Evolutionary conservation across 805 yeast species (phyloP), one percentile per base, ranked within the genome.

Genomic region (Diddensiella santjacobensis): DNA sequence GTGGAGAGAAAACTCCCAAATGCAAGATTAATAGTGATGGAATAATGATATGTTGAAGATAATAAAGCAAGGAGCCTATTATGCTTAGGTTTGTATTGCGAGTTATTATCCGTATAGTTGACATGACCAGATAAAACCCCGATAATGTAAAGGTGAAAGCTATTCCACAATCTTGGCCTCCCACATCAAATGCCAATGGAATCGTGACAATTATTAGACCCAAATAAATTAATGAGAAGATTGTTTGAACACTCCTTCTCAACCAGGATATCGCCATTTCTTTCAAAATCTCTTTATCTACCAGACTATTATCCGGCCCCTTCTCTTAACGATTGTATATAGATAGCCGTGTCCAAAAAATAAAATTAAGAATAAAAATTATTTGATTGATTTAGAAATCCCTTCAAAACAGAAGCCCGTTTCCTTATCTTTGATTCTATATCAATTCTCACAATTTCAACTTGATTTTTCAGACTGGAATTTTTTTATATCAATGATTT

Each of bases 101-200:
- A 36, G 61, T 63, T 17, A 81, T 56, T 24, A 88, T 72, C 49
- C 95, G 74, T 24, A 88, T 59, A 1, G 95, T 81, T 5, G 96
- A 87, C 47, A 87, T 69, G 3, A 78, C 63, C 52, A 87, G 82
- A 66, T 89, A 90, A 45, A 84, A 67, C 38, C 78, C 70, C 47
- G 87, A 78, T 42, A 91, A 73, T 4, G 96, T 82, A 26, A 81
- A 75, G 0, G 91, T 81, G 64, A 81, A 93, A 17, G 95, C 80
- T 51, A 93, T 70, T 1, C 99, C 99, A 67, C 98, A 91, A 48
- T 80, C 75, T 17, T 83, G 75, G 1, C 98, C 97, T 6, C 98
- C 98, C 33, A 88, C 84, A 61, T 91, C 96, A 67, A 93, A 93
- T 20, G 97, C 85, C 52, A 93, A 75, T 3, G 98, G 98, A 4